Evolutionary conservation across 2,329 filamentous ascomycete species (phyloP).

Genomic region (Pyrenochaeta sp.): DNA sequence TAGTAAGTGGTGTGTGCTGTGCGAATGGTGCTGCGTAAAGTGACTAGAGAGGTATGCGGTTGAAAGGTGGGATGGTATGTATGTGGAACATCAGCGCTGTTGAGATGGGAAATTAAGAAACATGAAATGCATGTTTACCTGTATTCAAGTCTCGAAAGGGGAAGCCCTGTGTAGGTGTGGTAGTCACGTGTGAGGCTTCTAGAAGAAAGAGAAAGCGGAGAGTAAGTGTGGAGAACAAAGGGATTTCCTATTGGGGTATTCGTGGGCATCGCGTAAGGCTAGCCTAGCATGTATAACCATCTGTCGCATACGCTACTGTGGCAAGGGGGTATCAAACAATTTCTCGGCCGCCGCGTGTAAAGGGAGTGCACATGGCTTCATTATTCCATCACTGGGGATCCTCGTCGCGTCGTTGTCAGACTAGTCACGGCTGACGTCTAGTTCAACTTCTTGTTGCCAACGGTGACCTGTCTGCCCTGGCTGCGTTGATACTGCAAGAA

Average conservation of each 20-base stretch:
- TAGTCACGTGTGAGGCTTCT: not conserved
- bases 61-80: too few relatives aligned
- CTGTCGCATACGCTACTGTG: conserved; percentile 2
- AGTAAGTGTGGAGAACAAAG: not conserved
- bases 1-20: not conserved
- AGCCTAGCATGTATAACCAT: not conserved
- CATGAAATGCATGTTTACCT: not conserved
- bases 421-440: conserved; percentile 12
- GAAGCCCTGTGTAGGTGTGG: conserved; percentile 3
- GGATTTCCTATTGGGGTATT: not conserved
- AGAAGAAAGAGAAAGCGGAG: not conserved
- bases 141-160: conserved; percentile 8
- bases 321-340: conserved; percentile 9
- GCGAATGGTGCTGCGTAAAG: too few relatives aligned
- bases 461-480: conserved; percentile 45
- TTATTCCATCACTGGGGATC: not conserved
- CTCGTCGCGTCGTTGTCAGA: not conserved
- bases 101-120: not conserved
- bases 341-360: not conserved
- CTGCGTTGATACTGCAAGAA: conserved; percentile 48
- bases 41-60: too few relatives aligned
- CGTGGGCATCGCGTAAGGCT: not conserved
- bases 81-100: not conserved
- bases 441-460: conserved; percentile 50
- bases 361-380: not conserved